Conservation (phyloP, 257 asterid species). For the Eustoma russellianum region DNA sequence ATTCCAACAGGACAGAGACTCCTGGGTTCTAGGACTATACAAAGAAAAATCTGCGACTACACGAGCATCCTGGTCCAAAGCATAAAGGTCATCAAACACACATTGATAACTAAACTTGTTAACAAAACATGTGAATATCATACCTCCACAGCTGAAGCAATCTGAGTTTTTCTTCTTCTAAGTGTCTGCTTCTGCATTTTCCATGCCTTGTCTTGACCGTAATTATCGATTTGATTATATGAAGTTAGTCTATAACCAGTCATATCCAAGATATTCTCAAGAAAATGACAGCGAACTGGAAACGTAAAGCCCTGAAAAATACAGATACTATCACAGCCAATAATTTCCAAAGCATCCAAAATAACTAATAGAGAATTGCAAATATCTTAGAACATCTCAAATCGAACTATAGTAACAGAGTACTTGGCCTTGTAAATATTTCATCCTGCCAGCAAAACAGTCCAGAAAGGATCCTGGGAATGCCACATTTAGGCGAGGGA, state of each 20-base stretch:
- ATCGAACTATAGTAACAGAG: not conserved
- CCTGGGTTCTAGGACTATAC: slow-evolving; percentile 42
- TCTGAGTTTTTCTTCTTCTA: slow-evolving; percentile 75
- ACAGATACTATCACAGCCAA: not conserved
- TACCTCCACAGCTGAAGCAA: slow-evolving; percentile 93
- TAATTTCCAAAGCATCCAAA: not conserved
- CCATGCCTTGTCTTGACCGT: slow-evolving; percentile 93
- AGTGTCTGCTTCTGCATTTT: slow-evolving; percentile 84
- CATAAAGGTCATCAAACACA: slow-evolving; percentile 7
- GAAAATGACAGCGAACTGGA: slow-evolving; percentile 70
- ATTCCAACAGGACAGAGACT: slow-evolving; percentile 84
- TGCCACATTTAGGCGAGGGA: too few species aligned
- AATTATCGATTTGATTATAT: slow-evolving; percentile 83
- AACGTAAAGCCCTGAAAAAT: slow-evolving; percentile 73
- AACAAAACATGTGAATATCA: slow-evolving; percentile 2
- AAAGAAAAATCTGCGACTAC: slow-evolving; percentile 58
- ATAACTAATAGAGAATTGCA: not conserved
- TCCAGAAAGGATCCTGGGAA: too few species aligned
- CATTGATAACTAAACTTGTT: not conserved
- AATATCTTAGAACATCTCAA: not conserved
- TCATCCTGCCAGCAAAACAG: too few species aligned
- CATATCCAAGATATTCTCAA: slow-evolving; percentile 71
- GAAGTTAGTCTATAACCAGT: slow-evolving; percentile 70
- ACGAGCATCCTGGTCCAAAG: slow-evolving; percentile 64
- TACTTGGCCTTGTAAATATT: too few species aligned